phyloP scores from a whole-genome alignment of 2,329 filamentous ascomycete genomes.

The Trichoderma endophyticum region DNA sequence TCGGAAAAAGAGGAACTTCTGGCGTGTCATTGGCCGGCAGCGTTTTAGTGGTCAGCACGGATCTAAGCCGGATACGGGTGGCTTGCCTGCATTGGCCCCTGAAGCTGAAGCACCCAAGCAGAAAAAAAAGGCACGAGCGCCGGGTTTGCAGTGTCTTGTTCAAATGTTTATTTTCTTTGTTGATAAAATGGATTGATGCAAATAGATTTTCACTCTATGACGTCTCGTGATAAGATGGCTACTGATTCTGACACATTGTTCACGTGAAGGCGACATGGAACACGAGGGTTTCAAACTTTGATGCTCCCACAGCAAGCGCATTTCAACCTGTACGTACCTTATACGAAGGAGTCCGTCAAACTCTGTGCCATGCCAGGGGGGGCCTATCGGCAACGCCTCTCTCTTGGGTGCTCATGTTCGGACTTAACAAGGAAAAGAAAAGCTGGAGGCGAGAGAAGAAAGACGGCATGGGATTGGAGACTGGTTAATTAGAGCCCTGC shows the following conservation, averaged over 20 bases:
- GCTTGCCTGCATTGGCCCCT: neutral
- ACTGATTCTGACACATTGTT: neutral
- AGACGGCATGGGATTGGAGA: neutral
- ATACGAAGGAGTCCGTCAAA: neutral
- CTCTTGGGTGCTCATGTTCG: neutral
- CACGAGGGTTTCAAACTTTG: neutral
- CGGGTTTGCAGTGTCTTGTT: neutral
- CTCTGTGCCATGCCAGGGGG: neutral
- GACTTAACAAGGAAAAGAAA: neutral
- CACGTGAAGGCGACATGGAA: neutral
- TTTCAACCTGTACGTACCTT: neutral
- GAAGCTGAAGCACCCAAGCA: neutral
- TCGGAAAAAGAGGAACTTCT: slow-evolving; percentile 10
- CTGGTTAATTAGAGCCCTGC: neutral
- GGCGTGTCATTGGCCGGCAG: neutral
- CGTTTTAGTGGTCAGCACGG: neutral
- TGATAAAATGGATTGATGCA: neutral
- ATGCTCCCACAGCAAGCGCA: neutral
- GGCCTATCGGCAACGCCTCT: neutral
- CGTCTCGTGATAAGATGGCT: neutral
- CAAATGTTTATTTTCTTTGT: neutral
- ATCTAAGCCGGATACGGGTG: neutral
- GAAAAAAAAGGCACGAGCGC: neutral
- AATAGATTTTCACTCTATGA: neutral
- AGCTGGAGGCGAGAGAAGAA: neutral